These are phyloP conservation scores for Phytophthora crassamura DNA, from an alignment of 352 stramenopile genomes.

Conservation along the genomic window DNA sequence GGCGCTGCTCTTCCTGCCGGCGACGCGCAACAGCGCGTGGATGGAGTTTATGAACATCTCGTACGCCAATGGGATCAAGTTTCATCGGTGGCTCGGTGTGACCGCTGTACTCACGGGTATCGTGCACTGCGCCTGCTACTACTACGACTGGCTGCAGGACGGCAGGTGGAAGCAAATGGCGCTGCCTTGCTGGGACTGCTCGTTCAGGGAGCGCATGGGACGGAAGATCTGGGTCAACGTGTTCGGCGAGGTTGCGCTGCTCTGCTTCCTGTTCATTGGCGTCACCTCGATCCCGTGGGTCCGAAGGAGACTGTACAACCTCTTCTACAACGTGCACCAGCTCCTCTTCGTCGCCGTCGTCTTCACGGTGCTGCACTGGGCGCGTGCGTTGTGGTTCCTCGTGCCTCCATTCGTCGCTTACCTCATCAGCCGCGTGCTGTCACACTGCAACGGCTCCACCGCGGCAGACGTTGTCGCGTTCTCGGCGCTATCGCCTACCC, in stretches of 20 bases:
- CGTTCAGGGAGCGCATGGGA: constrained; percentile 23
- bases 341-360: constrained; percentile 46
- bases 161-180: constrained; percentile 31
- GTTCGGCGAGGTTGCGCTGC: constrained; percentile 49
- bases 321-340: constrained; percentile 60
- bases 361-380: constrained; percentile 50
- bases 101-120: constrained; percentile 39
- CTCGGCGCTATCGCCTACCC: constrained; percentile 21
- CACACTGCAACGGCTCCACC: constrained; percentile 29
- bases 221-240: constrained; percentile 54
- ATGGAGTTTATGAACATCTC: constrained; percentile 61
- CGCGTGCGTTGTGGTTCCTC: constrained; percentile 39
- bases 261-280: constrained; percentile 49
- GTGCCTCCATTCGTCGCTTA: constrained; percentile 45
- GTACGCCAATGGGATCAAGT: constrained; percentile 56
- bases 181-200: constrained; percentile 55
- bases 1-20: constrained; percentile 49
- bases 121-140: constrained; percentile 42
- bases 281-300: constrained; percentile 48
- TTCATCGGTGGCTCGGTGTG: constrained; percentile 56
- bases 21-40: constrained; percentile 52
- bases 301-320: constrained; percentile 43
- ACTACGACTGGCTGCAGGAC: constrained; percentile 34
- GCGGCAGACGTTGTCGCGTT: constrained; percentile 36
- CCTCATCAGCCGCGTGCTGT: constrained; percentile 40